phyloP scores from a whole-genome alignment of 768 basidiomycete species.

The Suillus bovinus region DNA sequence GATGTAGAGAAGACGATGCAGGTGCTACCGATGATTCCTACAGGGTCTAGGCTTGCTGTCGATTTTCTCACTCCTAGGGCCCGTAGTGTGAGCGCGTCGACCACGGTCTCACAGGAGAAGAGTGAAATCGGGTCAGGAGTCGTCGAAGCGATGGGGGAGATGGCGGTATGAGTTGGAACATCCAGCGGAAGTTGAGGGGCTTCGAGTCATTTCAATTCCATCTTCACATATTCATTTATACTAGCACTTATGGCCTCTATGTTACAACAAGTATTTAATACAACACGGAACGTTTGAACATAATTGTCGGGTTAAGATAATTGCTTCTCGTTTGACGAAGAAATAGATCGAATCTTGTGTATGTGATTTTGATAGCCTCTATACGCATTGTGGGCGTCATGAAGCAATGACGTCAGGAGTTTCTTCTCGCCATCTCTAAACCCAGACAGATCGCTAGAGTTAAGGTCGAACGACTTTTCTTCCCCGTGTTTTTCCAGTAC shows the following conservation, averaged over 20 bases:
- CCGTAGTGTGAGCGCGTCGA: neutral
- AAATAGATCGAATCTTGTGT: neutral
- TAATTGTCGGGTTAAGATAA: neutral
- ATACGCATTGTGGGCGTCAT: conserved; percentile 2
- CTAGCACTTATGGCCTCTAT: neutral
- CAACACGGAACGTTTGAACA: too few species aligned
- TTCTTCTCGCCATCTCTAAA: neutral
- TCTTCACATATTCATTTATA: neutral
- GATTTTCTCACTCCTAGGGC: conserved; percentile 1
- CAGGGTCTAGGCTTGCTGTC: neutral
- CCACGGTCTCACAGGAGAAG: neutral
- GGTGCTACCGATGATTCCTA: neutral
- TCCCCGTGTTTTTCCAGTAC: conserved; percentile 18
- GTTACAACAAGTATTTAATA: neutral
- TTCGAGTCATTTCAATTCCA: neutral
- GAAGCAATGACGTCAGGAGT: neutral
- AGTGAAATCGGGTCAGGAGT: neutral
- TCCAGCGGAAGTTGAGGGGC: neutral
- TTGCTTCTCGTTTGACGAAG: neutral
- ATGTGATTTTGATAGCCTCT: neutral
- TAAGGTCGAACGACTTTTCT: neutral
- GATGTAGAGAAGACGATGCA: neutral
- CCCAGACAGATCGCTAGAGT: neutral
- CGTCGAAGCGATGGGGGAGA: neutral
- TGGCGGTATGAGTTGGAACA: neutral